Evolutionary conservation across 2,329 filamentous ascomycete species (phyloP).

Genomic region (Fonsecaea pedrosoi): DNA sequence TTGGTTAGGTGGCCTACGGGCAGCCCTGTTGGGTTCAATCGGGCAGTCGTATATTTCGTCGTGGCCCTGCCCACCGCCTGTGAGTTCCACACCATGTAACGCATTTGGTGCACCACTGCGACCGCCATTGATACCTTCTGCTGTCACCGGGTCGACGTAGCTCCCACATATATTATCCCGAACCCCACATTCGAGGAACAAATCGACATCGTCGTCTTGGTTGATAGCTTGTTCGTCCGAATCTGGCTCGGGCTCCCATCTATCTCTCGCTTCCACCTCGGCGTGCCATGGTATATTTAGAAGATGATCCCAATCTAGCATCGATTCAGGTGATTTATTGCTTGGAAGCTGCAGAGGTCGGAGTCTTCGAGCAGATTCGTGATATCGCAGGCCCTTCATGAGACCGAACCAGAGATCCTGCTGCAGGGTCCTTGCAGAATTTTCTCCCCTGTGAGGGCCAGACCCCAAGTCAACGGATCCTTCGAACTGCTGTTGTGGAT

Average conservation of each 20-base stretch:
- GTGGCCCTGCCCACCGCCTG: slow-evolving; percentile 1
- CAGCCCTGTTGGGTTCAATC: slow-evolving; percentile 6
- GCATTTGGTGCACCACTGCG: slow-evolving; percentile 3
- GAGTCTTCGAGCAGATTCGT: slow-evolving; percentile 24
- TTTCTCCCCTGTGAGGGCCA: neutral
- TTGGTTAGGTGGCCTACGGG: slow-evolving; percentile 6
- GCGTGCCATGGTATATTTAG: neutral
- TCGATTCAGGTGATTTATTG: neutral
- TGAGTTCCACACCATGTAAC: slow-evolving; percentile 10
- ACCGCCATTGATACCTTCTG: slow-evolving; percentile 9
- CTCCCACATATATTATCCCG: slow-evolving; percentile 18
- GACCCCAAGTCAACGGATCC: neutral
- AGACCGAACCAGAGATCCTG: slow-evolving; percentile 28
- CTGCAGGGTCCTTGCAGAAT: slow-evolving; percentile 3
- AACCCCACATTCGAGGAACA: slow-evolving; percentile 2
- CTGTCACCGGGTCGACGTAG: slow-evolving; percentile 16
- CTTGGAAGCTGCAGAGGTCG: slow-evolving; percentile 23
- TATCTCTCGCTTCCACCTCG: neutral
- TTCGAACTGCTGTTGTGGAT: neutral
- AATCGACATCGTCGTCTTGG: slow-evolving; percentile 17
- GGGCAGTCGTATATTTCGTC: slow-evolving; percentile 6
- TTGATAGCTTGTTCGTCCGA: neutral
- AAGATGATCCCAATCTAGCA: neutral
- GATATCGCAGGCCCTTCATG: slow-evolving; percentile 17
- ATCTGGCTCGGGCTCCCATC: neutral